phyloP scores from a whole-genome alignment of 495 filamentous ascomycete species.

The Annulohypoxylon moriforme region DNA sequence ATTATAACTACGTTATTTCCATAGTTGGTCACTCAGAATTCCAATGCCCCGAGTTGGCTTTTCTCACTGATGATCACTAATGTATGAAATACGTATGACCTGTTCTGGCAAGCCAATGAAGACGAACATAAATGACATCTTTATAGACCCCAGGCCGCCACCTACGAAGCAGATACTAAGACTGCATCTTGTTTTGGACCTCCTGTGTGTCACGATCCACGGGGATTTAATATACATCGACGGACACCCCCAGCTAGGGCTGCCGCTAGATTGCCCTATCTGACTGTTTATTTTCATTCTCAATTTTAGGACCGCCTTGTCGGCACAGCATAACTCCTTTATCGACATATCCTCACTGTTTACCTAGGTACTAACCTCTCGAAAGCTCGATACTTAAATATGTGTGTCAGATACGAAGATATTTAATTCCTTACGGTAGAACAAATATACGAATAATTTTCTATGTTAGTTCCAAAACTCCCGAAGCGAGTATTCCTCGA shows the following conservation, averaged over 20 bases:
- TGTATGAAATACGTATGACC: not conserved
- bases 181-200: not conserved
- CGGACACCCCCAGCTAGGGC: not conserved
- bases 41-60: not conserved
- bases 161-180: not conserved
- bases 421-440: not conserved
- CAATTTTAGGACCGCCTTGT: constrained; percentile 4
- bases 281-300: not conserved
- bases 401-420: not conserved
- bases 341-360: not conserved
- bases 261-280: not conserved
- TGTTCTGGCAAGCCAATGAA: constrained; percentile 12
- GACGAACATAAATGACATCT: not conserved
- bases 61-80: not conserved
- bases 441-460: not conserved
- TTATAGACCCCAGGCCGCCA: not conserved
- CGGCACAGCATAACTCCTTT: not conserved
- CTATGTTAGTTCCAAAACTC: not conserved
- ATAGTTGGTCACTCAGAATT: not conserved
- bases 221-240: not conserved
- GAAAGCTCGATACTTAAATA: not conserved
- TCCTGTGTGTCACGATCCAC: not conserved
- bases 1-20: not conserved
- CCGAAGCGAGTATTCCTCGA: not conserved
- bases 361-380: too few species aligned